Base-by-base conservation (phyloP, 75 land plant species). In the Pseudotsuga menziesii region DNA sequence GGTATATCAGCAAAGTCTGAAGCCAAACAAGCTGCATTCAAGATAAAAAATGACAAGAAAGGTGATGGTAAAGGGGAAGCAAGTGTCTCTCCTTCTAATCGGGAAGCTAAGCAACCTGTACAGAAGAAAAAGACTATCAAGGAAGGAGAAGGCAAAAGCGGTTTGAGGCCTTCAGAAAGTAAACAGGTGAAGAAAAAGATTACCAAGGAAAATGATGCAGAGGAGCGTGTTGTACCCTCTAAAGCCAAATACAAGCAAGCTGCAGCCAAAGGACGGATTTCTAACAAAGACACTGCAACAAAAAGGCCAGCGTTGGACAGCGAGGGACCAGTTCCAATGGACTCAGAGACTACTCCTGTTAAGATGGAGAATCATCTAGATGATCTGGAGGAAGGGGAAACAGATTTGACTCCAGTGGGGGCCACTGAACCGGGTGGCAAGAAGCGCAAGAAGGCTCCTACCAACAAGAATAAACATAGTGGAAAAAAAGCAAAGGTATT, bases 51-150 rank as follows among this genome's bases (percentile, higher is more conserved):
- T 41, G 72, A 69, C 48, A 69, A 69, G 22, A 69, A 41, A 69
- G n/a, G 13, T 39, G 48, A 39, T 36, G 72, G 72, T 23, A 35
- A 64, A 32, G 69, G 39, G 39, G 19, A 64, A 16, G 69, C 20
- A 29, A 64, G 5, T 32, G 54, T 48, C 9, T 9, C 54, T 48
- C 23, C 72, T 36, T 19, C 39, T 23, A 41, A 69, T 41, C 39
- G n/a, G 6, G 72, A 41, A 69, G 41, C 48, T 39, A 39, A 36
- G 5, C n/a, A 69, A 69, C 12, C 12, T 1, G 41, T 35, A 12
- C 23, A 69, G 72, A 41, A 69, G 72, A 69, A 69, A 41, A 69
- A 41, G 52, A 69, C 25, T n/a, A 23, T 69, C 41, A 41, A 69
- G 52, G 41, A 41, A 39, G 48, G 48, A 41, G 41, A 64, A 29